Conservation (phyloP, 176 grass and related monocot species). For the Puccinellia tenuiflora region DNA sequence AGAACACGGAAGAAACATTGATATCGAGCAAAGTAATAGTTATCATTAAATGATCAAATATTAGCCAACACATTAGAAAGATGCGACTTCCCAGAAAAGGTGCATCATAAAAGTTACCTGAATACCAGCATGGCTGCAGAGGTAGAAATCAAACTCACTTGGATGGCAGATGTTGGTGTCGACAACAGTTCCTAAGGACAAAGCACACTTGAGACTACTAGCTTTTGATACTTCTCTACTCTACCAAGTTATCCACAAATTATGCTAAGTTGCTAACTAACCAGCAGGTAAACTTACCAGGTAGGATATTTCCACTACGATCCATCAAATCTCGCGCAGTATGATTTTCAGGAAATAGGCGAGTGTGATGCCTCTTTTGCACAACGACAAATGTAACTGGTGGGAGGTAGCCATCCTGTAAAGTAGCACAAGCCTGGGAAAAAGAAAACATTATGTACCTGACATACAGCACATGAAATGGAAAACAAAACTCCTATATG, state of each 20-base stretch:
- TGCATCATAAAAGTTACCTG: slow-evolving; percentile 37
- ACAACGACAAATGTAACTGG: slow-evolving; percentile 78
- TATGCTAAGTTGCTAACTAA: background rate
- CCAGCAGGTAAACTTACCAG: slow-evolving; percentile 33
- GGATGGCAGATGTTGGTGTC: slow-evolving; percentile 80
- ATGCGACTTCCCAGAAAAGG: background rate
- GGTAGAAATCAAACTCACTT: slow-evolving; percentile 83
- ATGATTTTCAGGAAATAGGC: slow-evolving; percentile 71
- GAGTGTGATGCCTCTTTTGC: slow-evolving; percentile 89
- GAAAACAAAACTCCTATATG: background rate
- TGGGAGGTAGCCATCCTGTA: slow-evolving; percentile 50
- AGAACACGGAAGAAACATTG: background rate
- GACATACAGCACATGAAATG: background rate
- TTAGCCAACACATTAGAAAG: background rate
- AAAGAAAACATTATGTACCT: background rate
- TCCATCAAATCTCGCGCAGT: slow-evolving; percentile 33
- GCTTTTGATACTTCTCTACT: background rate
- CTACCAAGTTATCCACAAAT: background rate
- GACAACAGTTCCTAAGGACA: slow-evolving; percentile 60
- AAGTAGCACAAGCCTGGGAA: slow-evolving; percentile 60
- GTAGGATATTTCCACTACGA: slow-evolving; percentile 70
- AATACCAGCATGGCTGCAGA: slow-evolving; percentile 91
- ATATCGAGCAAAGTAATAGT: background rate
- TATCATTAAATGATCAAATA: background rate
- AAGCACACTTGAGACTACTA: background rate